Evolutionary conservation across 345 rosid genomes (phyloP).

Genomic region (Eucalyptus cladocalyx): DNA sequence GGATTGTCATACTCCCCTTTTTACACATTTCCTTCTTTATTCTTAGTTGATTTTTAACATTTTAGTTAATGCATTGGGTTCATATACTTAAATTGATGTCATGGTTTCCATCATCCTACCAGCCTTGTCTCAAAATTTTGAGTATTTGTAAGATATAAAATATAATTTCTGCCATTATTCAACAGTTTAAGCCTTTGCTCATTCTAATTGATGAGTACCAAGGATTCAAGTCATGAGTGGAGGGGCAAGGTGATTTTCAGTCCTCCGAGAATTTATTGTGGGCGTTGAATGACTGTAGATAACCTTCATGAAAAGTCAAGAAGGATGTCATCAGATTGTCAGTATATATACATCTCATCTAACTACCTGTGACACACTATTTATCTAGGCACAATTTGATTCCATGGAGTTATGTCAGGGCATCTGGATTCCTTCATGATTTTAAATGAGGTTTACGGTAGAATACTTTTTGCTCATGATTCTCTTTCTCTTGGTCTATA

Average conservation of each 20-base stretch:
- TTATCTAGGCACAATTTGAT: neutral
- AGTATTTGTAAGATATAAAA: neutral
- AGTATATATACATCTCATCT: neutral
- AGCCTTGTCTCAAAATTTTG: neutral
- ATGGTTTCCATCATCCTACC: neutral
- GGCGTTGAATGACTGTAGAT: neutral
- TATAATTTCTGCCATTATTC: neutral
- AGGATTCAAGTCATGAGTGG: neutral
- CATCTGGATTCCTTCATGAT: neutral
- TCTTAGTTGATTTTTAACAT: neutral
- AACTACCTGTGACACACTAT: neutral
- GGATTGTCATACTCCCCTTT: neutral
- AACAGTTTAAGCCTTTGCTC: neutral
- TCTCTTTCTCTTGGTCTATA: slow-evolving; percentile 2
- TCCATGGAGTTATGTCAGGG: neutral
- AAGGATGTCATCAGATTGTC: neutral
- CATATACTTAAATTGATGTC: neutral
- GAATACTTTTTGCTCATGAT: neutral
- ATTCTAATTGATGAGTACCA: neutral
- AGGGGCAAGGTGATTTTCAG: neutral
- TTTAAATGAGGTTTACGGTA: neutral
- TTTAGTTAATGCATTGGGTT: neutral
- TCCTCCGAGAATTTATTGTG: neutral
- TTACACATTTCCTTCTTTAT: neutral
- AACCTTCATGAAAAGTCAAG: neutral